These are phyloP conservation scores for Besnoitia besnoiti DNA, from an alignment of 169 alveolate species.

Conservation along the genomic window DNA sequence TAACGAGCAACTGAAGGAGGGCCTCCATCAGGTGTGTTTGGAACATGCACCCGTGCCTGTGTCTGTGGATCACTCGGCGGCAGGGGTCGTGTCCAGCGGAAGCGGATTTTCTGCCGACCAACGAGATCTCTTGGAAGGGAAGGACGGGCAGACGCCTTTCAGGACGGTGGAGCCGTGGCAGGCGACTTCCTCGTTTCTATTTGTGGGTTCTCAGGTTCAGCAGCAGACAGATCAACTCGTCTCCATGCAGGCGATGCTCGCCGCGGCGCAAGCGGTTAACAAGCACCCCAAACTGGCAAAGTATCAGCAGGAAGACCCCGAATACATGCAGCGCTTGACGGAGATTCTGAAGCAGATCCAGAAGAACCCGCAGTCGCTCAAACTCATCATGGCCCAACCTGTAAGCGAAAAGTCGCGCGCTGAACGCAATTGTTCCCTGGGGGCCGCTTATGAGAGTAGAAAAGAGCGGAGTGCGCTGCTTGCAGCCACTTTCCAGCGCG, in stretches of 20 bases:
- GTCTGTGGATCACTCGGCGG: no score
- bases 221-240: constrained; percentile 35
- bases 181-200: no score
- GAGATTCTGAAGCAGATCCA: constrained; percentile 28
- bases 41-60: no score
- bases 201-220: neutral
- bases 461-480: no score
- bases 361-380: constrained; percentile 47
- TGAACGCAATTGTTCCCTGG: no score
- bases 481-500: no score
- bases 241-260: constrained; percentile 56
- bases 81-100: no score
- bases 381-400: constrained; percentile 66
- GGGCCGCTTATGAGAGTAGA: no score
- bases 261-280: constrained; percentile 49
- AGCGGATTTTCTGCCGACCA: neutral
- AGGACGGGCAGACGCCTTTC: neutral
- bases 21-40: constrained; percentile 70
- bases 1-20: constrained; percentile 87
- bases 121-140: neutral
- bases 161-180: no score
- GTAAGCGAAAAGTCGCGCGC: no score
- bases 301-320: constrained; percentile 69
- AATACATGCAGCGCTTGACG: constrained; percentile 43
- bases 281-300: constrained; percentile 52